Evolutionary conservation across 108 stramenopile species (phyloP).

Genomic region (Craspedostauros australis): DNA sequence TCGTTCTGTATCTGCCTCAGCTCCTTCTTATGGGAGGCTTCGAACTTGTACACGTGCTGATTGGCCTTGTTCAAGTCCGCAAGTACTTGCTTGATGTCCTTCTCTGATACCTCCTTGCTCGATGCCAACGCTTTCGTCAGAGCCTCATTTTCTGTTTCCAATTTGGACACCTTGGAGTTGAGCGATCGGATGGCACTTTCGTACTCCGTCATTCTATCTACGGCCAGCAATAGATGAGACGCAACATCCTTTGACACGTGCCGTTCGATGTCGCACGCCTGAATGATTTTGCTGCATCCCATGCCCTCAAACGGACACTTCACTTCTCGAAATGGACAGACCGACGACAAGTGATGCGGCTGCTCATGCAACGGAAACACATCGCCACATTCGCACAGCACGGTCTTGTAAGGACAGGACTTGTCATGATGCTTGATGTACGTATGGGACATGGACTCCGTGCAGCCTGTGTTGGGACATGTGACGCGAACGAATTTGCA

Average conservation of each 20-base stretch:
- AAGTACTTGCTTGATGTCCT: slow-evolving; percentile 19
- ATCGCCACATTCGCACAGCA: slow-evolving; percentile 41
- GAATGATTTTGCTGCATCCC: slow-evolving; percentile 37
- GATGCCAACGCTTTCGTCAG: slow-evolving; percentile 15
- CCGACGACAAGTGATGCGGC: slow-evolving; percentile 20
- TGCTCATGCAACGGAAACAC: slow-evolving; percentile 23
- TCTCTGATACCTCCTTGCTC: slow-evolving; percentile 12
- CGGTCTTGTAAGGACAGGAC: slow-evolving; percentile 34
- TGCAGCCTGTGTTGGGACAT: slow-evolving; percentile 48
- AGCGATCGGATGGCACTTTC: slow-evolving; percentile 38
- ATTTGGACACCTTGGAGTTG: slow-evolving; percentile 10
- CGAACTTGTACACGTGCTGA: slow-evolving; percentile 27
- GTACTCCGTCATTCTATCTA: slow-evolving; percentile 40
- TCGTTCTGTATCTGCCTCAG: slow-evolving; percentile 27
- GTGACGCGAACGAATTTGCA: slow-evolving; percentile 35
- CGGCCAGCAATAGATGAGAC: slow-evolving; percentile 39
- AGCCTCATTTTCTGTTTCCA: slow-evolving; percentile 34
- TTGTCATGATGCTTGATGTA: slow-evolving; percentile 34
- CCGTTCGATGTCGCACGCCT: slow-evolving; percentile 34
- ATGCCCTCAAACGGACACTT: slow-evolving; percentile 42
- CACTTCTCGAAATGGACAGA: slow-evolving; percentile 36
- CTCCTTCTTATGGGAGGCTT: slow-evolving; percentile 36
- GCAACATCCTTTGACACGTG: slow-evolving; percentile 34
- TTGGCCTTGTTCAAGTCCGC: slow-evolving; percentile 33
- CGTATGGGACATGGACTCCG: slow-evolving; percentile 26